phyloP scores from a whole-genome alignment of 169 alveolate species.

The Eimeria necatrix region DNA sequence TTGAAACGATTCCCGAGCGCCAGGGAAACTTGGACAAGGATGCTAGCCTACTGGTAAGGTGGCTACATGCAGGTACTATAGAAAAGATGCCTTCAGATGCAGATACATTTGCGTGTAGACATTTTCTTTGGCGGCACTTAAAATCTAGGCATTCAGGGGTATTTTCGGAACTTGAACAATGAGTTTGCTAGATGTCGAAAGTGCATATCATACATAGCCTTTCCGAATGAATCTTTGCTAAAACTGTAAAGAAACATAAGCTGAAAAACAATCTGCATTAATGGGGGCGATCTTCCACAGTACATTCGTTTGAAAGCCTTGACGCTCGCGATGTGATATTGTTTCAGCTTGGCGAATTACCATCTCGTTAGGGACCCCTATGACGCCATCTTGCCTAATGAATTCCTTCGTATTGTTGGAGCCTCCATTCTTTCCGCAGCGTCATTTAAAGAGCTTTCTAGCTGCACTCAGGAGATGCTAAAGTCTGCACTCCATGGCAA shows the following conservation, averaged over 20 bases:
- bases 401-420: not conserved
- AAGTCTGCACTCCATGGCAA: not conserved
- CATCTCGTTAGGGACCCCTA: conserved; percentile 75
- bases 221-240: too few relatives aligned
- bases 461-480: conserved; percentile 36
- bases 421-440: not conserved
- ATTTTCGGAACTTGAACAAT: too few relatives aligned
- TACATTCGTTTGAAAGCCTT: not conserved
- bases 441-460: not conserved
- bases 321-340: not conserved
- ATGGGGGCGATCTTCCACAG: not conserved
- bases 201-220: too few relatives aligned
- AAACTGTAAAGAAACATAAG: too few relatives aligned
- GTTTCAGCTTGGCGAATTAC: conserved; percentile 70
- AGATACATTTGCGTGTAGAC: not conserved
- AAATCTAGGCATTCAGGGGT: too few relatives aligned
- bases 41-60: conserved; percentile 71
- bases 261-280: not conserved
- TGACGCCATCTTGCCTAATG: conserved; percentile 18
- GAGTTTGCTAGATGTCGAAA: too few relatives aligned
- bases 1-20: conserved; percentile 40
- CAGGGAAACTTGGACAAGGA: conserved; percentile 67
- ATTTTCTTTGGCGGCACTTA: too few relatives aligned
- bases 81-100: not conserved
- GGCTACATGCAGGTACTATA: not conserved